Evolutionary conservation across 2,329 filamentous ascomycete species (phyloP), one percentile per base, ranked within the genome.

Genomic region (Colletotrichum truncatum): DNA sequence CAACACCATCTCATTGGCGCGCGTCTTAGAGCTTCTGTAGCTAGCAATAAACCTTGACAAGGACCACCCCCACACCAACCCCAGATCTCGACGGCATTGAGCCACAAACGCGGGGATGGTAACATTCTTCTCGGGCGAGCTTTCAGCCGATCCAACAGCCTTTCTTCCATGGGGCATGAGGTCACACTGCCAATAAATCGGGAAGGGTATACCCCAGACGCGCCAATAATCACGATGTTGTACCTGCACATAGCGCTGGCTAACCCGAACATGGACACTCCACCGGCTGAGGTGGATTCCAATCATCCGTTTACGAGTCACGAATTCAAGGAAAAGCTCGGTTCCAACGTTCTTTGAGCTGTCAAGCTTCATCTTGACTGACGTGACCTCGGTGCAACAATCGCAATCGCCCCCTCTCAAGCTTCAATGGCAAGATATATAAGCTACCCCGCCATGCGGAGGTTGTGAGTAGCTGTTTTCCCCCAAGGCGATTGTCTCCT

Each of bases 41-140:
- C n/a, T 34, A 28, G 21, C 3, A 6, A 16, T 28, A 4, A 38
- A 12, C n/a, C 43, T 45, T 30, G 49, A 21, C 57, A 12, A 34
- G 49, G 49, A 23, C 10, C 23, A 66, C 38, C 63, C 57, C 63
- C 49, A 56, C 58, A 26, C 43, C 10, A 36, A 56, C 63, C 63
- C 63, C 63, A 21, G 63, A 66, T 66, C 63, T 66, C 49, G 30
- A 65, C 62, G 62, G 62, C 48, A 54, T 32, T 49, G 28, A 30
- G 28, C 28, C 36, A 26, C 36, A 21, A 32, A 56, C 57, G 63
- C 51, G 57, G 57, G 63, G 49, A 63, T 26, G 26, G 49, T 56
- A 8, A 32, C 57, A 51, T 54, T 62, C 23, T 21, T 43, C 51
- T 66, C 63, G 63, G 63, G 32, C 49, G 43, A 34, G 21, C 49